These are phyloP conservation scores for Petunia secreta DNA, from an alignment of 257 asterid genomes.

Conservation along the genomic window DNA sequence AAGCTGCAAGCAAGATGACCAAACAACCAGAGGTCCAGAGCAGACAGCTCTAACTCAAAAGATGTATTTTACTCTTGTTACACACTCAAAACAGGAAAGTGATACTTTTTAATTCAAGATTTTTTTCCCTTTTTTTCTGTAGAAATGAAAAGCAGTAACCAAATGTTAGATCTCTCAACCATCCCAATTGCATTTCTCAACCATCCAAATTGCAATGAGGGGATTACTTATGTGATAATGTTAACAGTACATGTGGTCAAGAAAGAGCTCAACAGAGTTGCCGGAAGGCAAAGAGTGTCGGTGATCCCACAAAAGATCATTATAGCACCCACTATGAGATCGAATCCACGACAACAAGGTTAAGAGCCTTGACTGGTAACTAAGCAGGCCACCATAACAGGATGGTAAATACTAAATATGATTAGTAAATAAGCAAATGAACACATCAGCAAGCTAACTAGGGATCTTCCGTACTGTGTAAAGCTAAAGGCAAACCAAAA, in stretches of 20 bases:
- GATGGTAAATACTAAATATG: not conserved
- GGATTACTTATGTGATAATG: not conserved
- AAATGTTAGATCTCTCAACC: not conserved
- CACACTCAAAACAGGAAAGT: not conserved
- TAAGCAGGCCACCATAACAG: too few relatives aligned
- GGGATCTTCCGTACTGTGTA: not conserved
- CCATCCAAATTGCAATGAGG: not conserved
- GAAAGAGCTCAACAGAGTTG: not conserved
- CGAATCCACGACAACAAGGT: too few relatives aligned
- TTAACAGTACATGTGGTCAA: not conserved
- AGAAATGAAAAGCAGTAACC: not conserved
- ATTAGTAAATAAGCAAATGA: not conserved
- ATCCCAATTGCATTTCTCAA: not conserved
- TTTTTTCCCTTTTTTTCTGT: not conserved
- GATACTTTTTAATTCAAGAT: not conserved
- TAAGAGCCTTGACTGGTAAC: too few relatives aligned
- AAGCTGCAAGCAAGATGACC: not conserved
- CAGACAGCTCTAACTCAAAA: not conserved
- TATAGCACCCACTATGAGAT: too few relatives aligned
- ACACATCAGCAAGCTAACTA: not conserved
- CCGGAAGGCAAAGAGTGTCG: not conserved
- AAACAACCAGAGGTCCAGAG: not conserved
- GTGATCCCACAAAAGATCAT: not conserved
- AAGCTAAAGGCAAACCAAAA: slow-evolving; percentile 5
- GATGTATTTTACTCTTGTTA: not conserved